Evolutionary conservation across 306 rosid genomes (phyloP), one percentile per base, ranked within the genome.

Genomic region (Adenanthera pavonina): DNA sequence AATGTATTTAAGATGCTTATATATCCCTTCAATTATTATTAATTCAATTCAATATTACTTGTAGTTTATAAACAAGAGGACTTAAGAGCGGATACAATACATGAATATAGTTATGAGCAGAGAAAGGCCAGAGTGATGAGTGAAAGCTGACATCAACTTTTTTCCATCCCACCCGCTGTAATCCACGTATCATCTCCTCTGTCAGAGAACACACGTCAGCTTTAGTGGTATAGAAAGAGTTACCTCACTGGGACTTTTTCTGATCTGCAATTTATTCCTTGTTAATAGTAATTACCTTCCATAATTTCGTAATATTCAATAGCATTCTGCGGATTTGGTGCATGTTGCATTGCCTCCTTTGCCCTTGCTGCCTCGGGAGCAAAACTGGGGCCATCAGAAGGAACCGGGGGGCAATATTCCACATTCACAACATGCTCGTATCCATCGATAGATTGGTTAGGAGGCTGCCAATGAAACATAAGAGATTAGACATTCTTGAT

Each of bases 71-170:
- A n/a, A 54, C 10, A 6, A 41, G 46, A 6, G 8, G 8, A 41
- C 1, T 4, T 54, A 6, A 1, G 30, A 20, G 47, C 25, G 20
- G 62, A 40, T 47, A 41, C 70, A 41, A 66, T 89, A 95, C 99
- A 83, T 93, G 96, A 86, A 95, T 95, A 89, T 95, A 88, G 93
- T 95, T 89, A 78, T 95, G 99, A 52, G 97, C 99, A 20, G 93
- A 95, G 93, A 92, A 93, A 72, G 97, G 97, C 98, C 89, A 93
- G 65, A 82, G 69, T 30, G 98, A 86, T 6, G 96, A 88, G 77
- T 90, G 99, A 81, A 95, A 95, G 91, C 90, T 95, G 89, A 93
- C 97, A 74, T 95, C 98, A 17, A 95, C 90, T 87, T 93, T 93
- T 85, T 86, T 93, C 99, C 97, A 95, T 71, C 93, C 96, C 89